Evolutionary conservation across 2,329 filamentous ascomycete genomes (phyloP).

Genomic region (Bimuria novae-zelandiae): DNA sequence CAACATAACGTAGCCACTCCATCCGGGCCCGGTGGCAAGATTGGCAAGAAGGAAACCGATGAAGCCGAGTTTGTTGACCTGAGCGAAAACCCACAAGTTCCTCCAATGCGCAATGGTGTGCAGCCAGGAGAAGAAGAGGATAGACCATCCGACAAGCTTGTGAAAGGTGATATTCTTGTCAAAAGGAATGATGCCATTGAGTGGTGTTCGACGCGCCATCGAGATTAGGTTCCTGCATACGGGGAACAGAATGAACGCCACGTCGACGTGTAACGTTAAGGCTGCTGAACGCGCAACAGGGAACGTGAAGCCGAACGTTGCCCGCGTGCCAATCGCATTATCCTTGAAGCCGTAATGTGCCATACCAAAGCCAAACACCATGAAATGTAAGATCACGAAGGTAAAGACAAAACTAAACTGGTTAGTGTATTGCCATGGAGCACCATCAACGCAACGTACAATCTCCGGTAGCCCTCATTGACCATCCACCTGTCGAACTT

Average conservation of each 20-base stretch:
- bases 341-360: slow-evolving; percentile 79
- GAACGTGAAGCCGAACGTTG: slow-evolving; percentile 75
- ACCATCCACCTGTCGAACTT: slow-evolving; percentile 88
- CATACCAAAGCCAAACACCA: slow-evolving; percentile 80
- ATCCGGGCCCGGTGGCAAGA: slow-evolving; percentile 78
- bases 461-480: slow-evolving; percentile 80
- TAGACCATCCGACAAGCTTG: slow-evolving; percentile 83
- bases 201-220: slow-evolving; percentile 75
- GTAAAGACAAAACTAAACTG: slow-evolving; percentile 71
- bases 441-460: slow-evolving; percentile 59
- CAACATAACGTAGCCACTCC: slow-evolving; percentile 86
- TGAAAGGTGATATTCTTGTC: slow-evolving; percentile 91
- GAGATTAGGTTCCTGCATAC: slow-evolving; percentile 86
- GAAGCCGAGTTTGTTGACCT: slow-evolving; percentile 74
- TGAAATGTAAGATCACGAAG: slow-evolving; percentile 72
- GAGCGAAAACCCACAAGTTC: slow-evolving; percentile 79
- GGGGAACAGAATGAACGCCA: slow-evolving; percentile 77
- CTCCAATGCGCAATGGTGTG: slow-evolving; percentile 87
- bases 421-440: slow-evolving; percentile 30
- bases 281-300: slow-evolving; percentile 77
- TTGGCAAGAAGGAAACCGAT: slow-evolving; percentile 79
- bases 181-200: slow-evolving; percentile 86
- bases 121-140: slow-evolving; percentile 86
- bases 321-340: slow-evolving; percentile 67
- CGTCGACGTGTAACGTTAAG: slow-evolving; percentile 78